Evolutionary conservation across 345 rosid genomes (phyloP).

Genomic region (Bruguiera sexangula): DNA sequence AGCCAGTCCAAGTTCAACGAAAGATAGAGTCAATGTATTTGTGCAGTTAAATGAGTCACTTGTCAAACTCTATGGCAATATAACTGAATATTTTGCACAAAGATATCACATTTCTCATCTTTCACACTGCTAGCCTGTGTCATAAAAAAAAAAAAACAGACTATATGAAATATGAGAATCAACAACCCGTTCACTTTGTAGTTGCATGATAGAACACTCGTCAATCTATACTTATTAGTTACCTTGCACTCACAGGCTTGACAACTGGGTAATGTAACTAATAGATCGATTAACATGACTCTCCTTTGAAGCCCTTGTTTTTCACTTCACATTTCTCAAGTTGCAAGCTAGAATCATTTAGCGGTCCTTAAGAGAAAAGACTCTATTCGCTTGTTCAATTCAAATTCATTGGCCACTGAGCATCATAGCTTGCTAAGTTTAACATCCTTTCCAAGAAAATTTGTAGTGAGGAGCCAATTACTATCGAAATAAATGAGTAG

Average conservation of each 20-base stretch:
- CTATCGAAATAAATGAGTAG: neutral
- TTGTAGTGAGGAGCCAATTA: too few species aligned
- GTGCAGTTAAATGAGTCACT: neutral
- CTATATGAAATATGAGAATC: neutral
- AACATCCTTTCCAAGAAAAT: neutral
- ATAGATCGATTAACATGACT: neutral
- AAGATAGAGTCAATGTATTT: neutral
- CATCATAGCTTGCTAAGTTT: neutral
- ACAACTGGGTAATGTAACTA: neutral
- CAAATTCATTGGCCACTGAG: neutral
- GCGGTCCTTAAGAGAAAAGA: neutral
- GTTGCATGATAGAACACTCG: neutral
- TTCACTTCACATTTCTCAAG: too few species aligned
- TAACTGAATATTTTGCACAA: constrained; percentile 2
- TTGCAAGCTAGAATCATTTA: too few species aligned
- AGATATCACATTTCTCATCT: neutral
- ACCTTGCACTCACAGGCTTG: neutral
- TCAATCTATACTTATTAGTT: neutral
- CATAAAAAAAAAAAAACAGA: neutral
- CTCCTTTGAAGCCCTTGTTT: too few species aligned
- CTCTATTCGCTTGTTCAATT: neutral
- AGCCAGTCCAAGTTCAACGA: neutral
- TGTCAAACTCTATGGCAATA: neutral
- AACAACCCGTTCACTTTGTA: neutral
- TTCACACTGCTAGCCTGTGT: neutral